phyloP scores from a whole-genome alignment of 306 rosid species.

The Hylodesmum podocarpum region DNA sequence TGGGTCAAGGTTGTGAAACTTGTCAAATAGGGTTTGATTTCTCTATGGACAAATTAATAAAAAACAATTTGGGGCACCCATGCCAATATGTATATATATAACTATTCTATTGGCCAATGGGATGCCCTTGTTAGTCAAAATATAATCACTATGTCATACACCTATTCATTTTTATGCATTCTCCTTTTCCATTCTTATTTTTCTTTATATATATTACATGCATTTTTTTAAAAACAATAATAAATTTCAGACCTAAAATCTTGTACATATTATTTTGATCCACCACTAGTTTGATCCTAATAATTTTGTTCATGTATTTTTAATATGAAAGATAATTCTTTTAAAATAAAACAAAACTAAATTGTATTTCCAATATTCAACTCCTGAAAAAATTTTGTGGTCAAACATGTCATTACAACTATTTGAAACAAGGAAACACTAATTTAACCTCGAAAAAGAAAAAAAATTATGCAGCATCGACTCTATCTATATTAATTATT shows the following conservation, averaged over 20 bases:
- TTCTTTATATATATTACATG: too few species aligned
- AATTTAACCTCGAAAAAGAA: background rate
- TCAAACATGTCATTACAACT: background rate
- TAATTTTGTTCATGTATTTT: too few species aligned
- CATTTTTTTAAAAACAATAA: too few species aligned
- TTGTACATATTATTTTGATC: too few species aligned
- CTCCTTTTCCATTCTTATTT: too few species aligned
- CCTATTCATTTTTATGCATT: constrained; percentile 13
- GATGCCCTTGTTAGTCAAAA: constrained; percentile 37
- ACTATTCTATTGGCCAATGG: constrained; percentile 32
- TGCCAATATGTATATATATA: background rate
- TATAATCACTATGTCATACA: constrained; percentile 39
- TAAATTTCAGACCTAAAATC: too few species aligned
- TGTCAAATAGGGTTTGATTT: constrained; percentile 51
- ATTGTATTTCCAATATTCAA: too few species aligned
- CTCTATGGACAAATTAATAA: constrained; percentile 31
- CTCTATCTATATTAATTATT: background rate
- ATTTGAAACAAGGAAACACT: background rate
- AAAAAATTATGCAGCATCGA: background rate
- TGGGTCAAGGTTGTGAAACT: constrained; percentile 42
- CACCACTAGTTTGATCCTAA: too few species aligned
- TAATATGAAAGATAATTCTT: too few species aligned
- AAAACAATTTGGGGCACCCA: constrained; percentile 44
- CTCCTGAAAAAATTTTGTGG: too few species aligned
- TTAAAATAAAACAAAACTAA: too few species aligned